These are phyloP conservation scores for Euphrasia confusa DNA, from an alignment of 257 asterid genomes.

Conservation along the genomic window DNA sequence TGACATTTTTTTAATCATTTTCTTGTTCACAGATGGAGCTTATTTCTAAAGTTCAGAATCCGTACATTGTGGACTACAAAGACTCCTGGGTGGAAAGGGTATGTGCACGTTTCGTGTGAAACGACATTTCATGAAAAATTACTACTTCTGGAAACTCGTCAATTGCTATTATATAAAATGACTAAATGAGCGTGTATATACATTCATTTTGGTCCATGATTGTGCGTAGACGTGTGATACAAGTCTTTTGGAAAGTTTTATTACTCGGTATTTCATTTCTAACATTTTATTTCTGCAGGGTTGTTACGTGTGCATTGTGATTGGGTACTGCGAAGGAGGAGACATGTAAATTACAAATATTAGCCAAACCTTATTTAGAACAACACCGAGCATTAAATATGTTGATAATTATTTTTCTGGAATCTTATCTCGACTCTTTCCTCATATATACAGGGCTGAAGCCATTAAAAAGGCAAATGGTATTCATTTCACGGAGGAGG, in stretches of 20 bases:
- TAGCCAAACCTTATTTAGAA: slow-evolving; percentile 2
- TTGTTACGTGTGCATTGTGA: slow-evolving; percentile 94
- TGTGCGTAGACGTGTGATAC: too few species aligned
- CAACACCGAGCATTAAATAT: slow-evolving; percentile 1
- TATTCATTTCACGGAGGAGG: slow-evolving; percentile 92
- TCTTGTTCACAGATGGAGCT: slow-evolving; percentile 84
- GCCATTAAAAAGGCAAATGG: slow-evolving; percentile 85
- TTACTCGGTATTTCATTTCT: slow-evolving; percentile 1
- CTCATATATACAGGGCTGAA: slow-evolving; percentile 61
- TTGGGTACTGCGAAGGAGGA: slow-evolving; percentile 99
- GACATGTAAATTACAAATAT: slow-evolving; percentile 70
- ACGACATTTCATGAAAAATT: background rate
- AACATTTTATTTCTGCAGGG: slow-evolving; percentile 50
- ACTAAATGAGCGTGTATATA: background rate
- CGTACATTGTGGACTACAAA: slow-evolving; percentile 90
- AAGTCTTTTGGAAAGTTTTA: too few species aligned
- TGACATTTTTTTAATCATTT: slow-evolving; percentile 5
- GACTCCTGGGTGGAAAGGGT: slow-evolving; percentile 99
- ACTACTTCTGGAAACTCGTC: background rate
- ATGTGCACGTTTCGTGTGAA: slow-evolving; percentile 16
- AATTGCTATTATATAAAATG: background rate
- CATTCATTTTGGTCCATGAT: background rate
- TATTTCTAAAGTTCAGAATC: slow-evolving; percentile 69
- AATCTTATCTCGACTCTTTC: slow-evolving; percentile 21
- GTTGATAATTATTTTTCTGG: slow-evolving; percentile 6